Evolutionary conservation across 1,284 basidiomycete species (phyloP).

Genomic region (Boletus semigastroideus): DNA sequence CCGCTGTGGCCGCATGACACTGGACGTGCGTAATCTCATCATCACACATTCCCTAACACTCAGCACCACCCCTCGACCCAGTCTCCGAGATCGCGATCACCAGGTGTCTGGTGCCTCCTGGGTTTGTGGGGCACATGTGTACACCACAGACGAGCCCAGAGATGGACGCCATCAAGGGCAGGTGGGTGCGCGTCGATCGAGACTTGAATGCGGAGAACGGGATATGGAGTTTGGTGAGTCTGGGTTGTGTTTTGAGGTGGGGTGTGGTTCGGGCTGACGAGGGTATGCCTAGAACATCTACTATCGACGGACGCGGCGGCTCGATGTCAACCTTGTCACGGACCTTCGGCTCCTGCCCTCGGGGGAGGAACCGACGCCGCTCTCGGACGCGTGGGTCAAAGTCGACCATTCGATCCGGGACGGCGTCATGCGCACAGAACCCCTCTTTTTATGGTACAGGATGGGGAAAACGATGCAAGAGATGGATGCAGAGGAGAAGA

Average conservation of each 20-base stretch:
- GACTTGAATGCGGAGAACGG: constrained; percentile 74
- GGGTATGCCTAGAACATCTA: constrained; percentile 58
- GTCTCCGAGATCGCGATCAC: constrained; percentile 80
- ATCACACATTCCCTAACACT: neutral
- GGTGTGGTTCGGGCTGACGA: constrained; percentile 13
- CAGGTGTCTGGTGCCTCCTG: constrained; percentile 68
- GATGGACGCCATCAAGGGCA: constrained; percentile 76
- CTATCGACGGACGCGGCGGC: constrained; percentile 80
- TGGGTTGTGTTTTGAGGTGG: neutral
- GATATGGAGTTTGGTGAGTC: constrained; percentile 54
- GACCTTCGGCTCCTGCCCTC: constrained; percentile 58
- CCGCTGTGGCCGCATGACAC: constrained; percentile 81
- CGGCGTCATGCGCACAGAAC: constrained; percentile 50
- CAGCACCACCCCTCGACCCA: constrained; percentile 27
- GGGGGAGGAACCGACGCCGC: constrained; percentile 46
- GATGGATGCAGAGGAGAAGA: constrained; percentile 57
- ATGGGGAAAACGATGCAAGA: constrained; percentile 58
- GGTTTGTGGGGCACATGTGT: constrained; percentile 58
- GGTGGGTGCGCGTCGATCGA: constrained; percentile 83
- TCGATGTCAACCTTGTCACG: constrained; percentile 69
- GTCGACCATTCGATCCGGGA: constrained; percentile 55
- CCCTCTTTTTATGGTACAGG: constrained; percentile 76
- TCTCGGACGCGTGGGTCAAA: constrained; percentile 53
- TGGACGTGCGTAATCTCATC: constrained; percentile 55
- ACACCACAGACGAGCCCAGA: constrained; percentile 67